phyloP scores from a whole-genome alignment of 2,329 filamentous ascomycete genomes.

The Ophiostoma sp. region DNA sequence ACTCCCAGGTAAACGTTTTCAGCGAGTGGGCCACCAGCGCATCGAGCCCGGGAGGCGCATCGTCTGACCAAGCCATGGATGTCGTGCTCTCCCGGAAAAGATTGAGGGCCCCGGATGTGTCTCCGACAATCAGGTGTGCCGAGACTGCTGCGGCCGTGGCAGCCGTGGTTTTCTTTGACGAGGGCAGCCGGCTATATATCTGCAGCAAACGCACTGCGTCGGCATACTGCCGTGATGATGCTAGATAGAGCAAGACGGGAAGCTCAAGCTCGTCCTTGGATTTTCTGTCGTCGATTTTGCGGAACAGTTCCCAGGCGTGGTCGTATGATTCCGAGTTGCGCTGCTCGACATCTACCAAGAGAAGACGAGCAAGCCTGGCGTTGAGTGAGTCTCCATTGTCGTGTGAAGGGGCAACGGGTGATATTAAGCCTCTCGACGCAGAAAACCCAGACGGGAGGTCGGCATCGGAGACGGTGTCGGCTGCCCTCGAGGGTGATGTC shows the following conservation, averaged over 20 bases:
- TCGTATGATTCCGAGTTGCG: constrained; percentile 21
- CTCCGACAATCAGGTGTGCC: constrained; percentile 40
- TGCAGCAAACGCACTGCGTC: constrained; percentile 44
- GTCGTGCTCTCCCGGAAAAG: constrained; percentile 37
- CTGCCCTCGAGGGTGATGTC: background rate
- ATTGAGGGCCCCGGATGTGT: constrained; percentile 37
- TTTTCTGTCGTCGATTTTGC: constrained; percentile 33
- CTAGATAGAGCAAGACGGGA: constrained; percentile 40
- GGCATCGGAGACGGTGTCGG: background rate
- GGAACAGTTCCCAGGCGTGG: constrained; percentile 22
- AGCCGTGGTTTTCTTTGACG: constrained; percentile 39
- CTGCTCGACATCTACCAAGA: background rate
- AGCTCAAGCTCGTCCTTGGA: constrained; percentile 31
- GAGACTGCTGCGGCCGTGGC: constrained; percentile 40
- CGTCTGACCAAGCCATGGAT: background rate
- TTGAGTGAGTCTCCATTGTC: background rate
- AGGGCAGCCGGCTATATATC: constrained; percentile 39
- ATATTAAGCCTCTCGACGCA: background rate
- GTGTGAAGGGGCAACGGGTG: background rate
- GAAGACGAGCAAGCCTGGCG: background rate
- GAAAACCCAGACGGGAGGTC: background rate
- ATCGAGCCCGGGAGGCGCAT: constrained; percentile 38
- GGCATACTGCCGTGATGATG: constrained; percentile 39
- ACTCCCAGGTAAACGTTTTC: constrained; percentile 35
- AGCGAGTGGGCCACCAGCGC: constrained; percentile 42